Evolutionary conservation across 2,329 filamentous ascomycete genomes (phyloP).

Genomic region (Cadophora gregata): DNA sequence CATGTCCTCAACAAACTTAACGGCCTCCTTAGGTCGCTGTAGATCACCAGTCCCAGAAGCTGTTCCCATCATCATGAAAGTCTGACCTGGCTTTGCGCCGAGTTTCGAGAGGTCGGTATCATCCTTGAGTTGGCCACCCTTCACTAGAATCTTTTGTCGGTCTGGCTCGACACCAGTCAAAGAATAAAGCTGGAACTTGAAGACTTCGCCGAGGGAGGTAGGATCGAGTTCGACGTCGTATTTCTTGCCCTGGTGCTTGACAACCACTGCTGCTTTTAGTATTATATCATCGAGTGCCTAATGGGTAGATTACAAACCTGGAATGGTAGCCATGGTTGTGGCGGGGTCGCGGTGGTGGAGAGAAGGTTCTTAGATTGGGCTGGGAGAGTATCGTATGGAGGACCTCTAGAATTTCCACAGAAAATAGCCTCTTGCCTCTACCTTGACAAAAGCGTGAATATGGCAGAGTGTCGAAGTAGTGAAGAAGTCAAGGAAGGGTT

Average conservation of each 20-base stretch:
- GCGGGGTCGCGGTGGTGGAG: conserved; percentile 36
- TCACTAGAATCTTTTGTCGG: conserved; percentile 93
- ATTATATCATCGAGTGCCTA: conserved; percentile 13
- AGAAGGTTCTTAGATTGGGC: conserved; percentile 5
- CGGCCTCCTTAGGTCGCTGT: conserved; percentile 76
- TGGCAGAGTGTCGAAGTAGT: not conserved
- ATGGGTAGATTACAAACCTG: conserved; percentile 37
- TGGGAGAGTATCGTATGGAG: not conserved
- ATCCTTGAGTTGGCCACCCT: conserved; percentile 94
- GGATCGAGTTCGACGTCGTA: conserved; percentile 93
- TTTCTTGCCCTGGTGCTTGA: conserved; percentile 95
- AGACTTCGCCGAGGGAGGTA: conserved; percentile 82
- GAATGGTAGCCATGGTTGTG: conserved; percentile 44
- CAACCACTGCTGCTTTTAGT: conserved; percentile 66
- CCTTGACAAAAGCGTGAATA: not conserved
- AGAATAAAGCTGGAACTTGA: conserved; percentile 96
- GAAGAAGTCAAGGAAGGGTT: conserved; percentile 13
- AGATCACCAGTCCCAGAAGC: conserved; percentile 67
- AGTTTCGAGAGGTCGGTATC: conserved; percentile 86
- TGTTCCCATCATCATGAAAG: conserved; percentile 96
- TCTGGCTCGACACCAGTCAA: conserved; percentile 95
- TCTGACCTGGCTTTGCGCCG: conserved; percentile 83
- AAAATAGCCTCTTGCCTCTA: not conserved
- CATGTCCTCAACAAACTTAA: conserved; percentile 97
- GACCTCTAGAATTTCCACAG: not conserved